Base-by-base conservation (phyloP, 176 grass and related monocot species). In the Carex kokanica region DNA sequence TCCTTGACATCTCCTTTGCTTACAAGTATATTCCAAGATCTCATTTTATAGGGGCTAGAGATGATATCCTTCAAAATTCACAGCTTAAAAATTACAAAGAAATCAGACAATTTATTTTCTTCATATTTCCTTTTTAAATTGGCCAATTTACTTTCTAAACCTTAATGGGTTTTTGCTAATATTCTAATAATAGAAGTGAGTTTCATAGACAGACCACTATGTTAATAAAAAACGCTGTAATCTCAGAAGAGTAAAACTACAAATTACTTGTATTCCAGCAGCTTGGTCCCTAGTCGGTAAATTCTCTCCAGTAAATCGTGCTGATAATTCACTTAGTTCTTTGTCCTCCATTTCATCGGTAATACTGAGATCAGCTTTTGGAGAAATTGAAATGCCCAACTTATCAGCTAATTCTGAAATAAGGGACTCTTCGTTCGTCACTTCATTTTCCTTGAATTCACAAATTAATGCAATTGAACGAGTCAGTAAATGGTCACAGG, bases 311-410 rank as follows among this genome's bases (percentile, higher is more conserved):
- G 83, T 78, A 86, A 97, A 88, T 80, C 86, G 89, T 12, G 87
- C 87, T 6, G 91, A 89, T 69, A 93, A 85, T 69, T 90, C 89
- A 85, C 79, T 56, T 70, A 98, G 87, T 88, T 98, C 95, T 88
- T 90, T 91, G 59, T 98, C 95, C 29, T 91, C 85, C 65, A 70
- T 81, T 91, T 98, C 90, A 16, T 98, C 87, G 27, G 87, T 86
- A 87, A 91, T 84, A 81, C 83, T 91, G 86, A 68, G 57, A 72
- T 90, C 74, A 84, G 51, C 61, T 91, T 93, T 87, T 60, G 88
- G 51, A 83, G 92, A 87, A 88, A 91, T 64, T 85, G 86, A 56
- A 87, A 98, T 90, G 47, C 92, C 89, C 83, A 98, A 84, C 87
- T 74, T 90, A 71, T 91, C 90, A 25, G 90, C 88, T 87, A 94